Base-by-base conservation (phyloP, 1,284 basidiomycete species). In the Heterobasidion parviporum region DNA sequence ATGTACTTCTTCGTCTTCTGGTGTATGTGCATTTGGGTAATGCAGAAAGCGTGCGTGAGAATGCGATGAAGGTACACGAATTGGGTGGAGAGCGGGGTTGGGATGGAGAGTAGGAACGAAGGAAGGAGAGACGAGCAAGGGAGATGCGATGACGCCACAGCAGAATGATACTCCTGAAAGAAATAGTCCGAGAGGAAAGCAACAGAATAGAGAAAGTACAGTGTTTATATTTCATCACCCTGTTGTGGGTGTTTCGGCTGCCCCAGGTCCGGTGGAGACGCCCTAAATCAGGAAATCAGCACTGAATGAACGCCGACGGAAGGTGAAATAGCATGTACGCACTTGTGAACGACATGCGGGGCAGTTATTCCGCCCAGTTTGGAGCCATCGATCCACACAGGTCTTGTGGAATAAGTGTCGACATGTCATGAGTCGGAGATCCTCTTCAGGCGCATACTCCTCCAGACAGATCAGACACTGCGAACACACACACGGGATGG, bases 301-400 rank as follows among this genome's bases (percentile, higher is more conserved):
- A 8, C 12, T 18, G 9, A 4, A 7, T 15, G 16, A 14, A n/a
- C 34, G 6, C 4, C 3, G 10, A 35, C 9, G 33, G n/a, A 8
- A 44, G 10, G 9, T 26, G 32, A 36, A 51, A 16, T 2, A 45
- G 35, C 18, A 5, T 41, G n/a, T 43, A 67, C 76, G 45, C 57
- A 85, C 86, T 73, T 78, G 82, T 36, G 82, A 78, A 45, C 89
- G 82, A 70, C 91, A 95, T n/a, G 90, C 89, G 15, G 93, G 93
- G 66, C 93, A 96, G 59, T 90, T 91, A 67, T 96, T 95, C 55
- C 84, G 79, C 4, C 92, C 92, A 12, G 81, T 83, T 69, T 87
- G 81, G 45, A 96, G 73, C 93, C 93, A 95, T 59, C 77, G 81
- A 69, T 96, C 93, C 8, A 96, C 91, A 63, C 93, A 96, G 10